Evolutionary conservation across 2,329 filamentous ascomycete genomes (phyloP), one percentile per base, ranked within the genome.

Genomic region (Dryadomyces quercivorus): DNA sequence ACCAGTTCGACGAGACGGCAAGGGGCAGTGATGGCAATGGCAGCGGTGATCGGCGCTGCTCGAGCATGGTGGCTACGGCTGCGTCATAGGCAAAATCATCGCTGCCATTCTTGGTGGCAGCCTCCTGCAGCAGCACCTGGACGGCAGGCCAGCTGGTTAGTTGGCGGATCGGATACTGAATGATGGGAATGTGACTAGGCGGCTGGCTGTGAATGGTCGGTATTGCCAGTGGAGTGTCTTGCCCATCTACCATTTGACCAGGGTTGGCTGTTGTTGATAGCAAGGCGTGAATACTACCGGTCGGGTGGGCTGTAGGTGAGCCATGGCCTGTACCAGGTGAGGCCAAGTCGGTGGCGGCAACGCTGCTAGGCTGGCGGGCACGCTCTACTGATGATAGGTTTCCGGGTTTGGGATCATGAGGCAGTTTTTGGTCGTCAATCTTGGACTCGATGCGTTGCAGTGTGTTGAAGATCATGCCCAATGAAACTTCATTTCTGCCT

Each of bases 381-480:
- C 5, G 2, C 9, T 21, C 44, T 4, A 7, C 10, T 18, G 3
- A 9, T 7, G n/a, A 9, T 15, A 2, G 42, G 42, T 38, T 10
- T 12, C 31, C 44, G 2, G 47, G 40, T n/a, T 45, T 36, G 4
- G 34, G 22, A 15, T 55, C 54, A 34, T 49, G n/a, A 13, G 10
- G 13, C 36, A 38, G 26, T 15, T 16, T 43, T 48, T 50, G 45
- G 6, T 70, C 68, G 59, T 78, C 75, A 43, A 78, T 66, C 60
- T 78, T 78, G 5, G 70, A 67, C 61, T 78, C 75, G 18, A 78
- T 67, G 13, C 75, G 69, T 63, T 75, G 70, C 22, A 78, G 70
- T 12, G 75, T 75, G 60, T 75, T 77, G 63, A 78, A 77, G 34
- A 77, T 75, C 62, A 77, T 71, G 26, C 72, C 69, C 61, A 78